Evolutionary conservation across 306 rosid species (phyloP).

Genomic region (Elaeagnus macrophylla): DNA sequence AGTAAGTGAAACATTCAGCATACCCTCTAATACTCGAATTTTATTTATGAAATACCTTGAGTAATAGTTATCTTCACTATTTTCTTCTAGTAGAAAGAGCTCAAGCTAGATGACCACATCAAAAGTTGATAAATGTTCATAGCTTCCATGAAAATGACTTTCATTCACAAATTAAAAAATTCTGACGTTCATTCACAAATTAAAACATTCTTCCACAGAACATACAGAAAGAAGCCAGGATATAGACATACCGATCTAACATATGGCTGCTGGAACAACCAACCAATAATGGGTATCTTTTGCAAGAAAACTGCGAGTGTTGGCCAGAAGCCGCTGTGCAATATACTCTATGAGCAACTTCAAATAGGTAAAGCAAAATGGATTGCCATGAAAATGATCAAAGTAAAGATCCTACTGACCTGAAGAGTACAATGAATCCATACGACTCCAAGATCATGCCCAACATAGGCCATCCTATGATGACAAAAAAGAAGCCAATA

Average conservation of each 20-base stretch:
- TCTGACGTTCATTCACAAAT: too few species aligned
- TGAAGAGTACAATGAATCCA: not conserved
- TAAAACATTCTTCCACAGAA: too few species aligned
- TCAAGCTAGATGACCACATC: too few species aligned
- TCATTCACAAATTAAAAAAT: too few species aligned
- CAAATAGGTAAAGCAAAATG: not conserved
- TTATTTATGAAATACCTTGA: too few species aligned
- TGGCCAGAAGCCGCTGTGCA: not conserved
- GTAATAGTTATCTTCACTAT: too few species aligned
- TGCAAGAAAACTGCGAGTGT: not conserved
- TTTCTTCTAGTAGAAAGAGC: too few species aligned
- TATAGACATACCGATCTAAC: not conserved
- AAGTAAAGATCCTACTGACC: not conserved
- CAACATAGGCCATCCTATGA: not conserved
- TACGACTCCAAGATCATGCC: not conserved
- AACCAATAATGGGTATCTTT: conserved; percentile 1
- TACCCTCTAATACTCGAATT: too few species aligned
- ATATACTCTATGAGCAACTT: not conserved
- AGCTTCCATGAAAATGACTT: too few species aligned
- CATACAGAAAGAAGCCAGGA: too few species aligned
- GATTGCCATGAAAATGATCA: not conserved
- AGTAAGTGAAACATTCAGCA: too few species aligned
- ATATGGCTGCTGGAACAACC: not conserved
- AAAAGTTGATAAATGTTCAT: too few species aligned
- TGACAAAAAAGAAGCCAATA: not conserved